These are phyloP conservation scores for Saitozyma sp. DNA, from an alignment of 768 basidiomycete species.

Conservation along the genomic window DNA sequence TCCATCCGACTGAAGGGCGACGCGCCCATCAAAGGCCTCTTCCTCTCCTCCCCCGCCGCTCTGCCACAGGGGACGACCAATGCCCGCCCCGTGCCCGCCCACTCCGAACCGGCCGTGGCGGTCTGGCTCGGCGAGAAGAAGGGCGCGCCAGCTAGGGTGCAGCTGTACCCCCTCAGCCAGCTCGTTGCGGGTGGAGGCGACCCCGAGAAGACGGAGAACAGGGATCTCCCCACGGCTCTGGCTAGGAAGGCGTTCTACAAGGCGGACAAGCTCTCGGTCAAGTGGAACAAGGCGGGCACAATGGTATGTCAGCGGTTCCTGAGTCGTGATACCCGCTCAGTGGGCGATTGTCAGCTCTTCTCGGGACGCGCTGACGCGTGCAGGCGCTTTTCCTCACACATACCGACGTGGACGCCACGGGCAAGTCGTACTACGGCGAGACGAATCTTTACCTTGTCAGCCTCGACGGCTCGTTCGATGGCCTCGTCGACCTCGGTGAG, in stretches of 20 bases:
- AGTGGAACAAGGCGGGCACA: conserved; percentile 94
- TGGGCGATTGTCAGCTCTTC: not conserved
- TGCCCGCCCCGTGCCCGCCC: conserved; percentile 29
- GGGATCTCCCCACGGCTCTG: conserved; percentile 68
- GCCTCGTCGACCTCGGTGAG: conserved; percentile 64
- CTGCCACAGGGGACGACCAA: conserved; percentile 35
- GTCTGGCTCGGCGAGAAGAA: conserved; percentile 94
- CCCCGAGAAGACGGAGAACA: conserved; percentile 34
- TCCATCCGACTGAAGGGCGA: conserved; percentile 34
- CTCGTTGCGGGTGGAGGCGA: conserved; percentile 24
- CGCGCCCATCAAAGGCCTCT: conserved; percentile 40
- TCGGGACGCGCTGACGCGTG: conserved; percentile 6
- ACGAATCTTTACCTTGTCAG: conserved; percentile 91
- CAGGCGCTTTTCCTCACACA: conserved; percentile 75
- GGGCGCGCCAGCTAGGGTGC: conserved; percentile 84
- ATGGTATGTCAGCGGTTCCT: conserved; percentile 59
- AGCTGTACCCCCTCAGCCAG: conserved; percentile 70
- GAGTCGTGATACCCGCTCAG: not conserved
- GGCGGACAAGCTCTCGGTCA: conserved; percentile 86
- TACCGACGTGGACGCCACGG: conserved; percentile 94
- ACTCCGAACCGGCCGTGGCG: conserved; percentile 60
- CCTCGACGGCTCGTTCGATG: conserved; percentile 90
- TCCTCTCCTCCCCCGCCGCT: conserved; percentile 35
- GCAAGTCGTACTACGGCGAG: conserved; percentile 98
- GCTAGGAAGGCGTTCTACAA: conserved; percentile 84